phyloP scores from a whole-genome alignment of 2,329 filamentous ascomycete species.

The Pyrenochaeta sp. region DNA sequence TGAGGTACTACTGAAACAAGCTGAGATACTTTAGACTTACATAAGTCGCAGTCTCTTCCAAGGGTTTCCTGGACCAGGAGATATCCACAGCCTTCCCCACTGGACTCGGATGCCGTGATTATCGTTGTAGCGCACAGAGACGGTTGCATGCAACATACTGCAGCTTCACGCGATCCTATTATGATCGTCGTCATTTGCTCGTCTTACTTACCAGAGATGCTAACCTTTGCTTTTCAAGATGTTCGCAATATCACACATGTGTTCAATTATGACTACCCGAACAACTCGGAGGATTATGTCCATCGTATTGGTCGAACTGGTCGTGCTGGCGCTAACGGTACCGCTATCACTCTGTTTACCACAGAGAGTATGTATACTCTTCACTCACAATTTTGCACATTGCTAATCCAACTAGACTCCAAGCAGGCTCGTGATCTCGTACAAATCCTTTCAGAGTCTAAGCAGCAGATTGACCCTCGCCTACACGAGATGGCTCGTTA shows the following conservation, averaged over 20 bases:
- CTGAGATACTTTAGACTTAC: slow-evolving; percentile 79
- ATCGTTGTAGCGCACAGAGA: slow-evolving; percentile 63
- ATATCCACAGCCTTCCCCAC: slow-evolving; percentile 60
- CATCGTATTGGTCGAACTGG: slow-evolving; percentile 74
- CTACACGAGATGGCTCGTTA: slow-evolving; percentile 96
- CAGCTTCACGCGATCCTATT: slow-evolving; percentile 68
- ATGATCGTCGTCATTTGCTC: slow-evolving; percentile 58
- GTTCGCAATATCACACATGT: slow-evolving; percentile 99
- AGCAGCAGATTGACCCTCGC: slow-evolving; percentile 97
- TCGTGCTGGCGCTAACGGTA: slow-evolving; percentile 86
- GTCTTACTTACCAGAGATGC: slow-evolving; percentile 64
- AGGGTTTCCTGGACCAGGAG: slow-evolving; percentile 73
- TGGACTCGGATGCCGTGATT: slow-evolving; percentile 54
- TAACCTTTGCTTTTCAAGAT: slow-evolving; percentile 90
- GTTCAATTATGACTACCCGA: slow-evolving; percentile 99
- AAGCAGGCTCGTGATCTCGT: slow-evolving; percentile 91
- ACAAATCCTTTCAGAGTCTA: slow-evolving; percentile 89
- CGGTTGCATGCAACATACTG: slow-evolving; percentile 62
- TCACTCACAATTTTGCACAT: background rate
- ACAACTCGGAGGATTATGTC: slow-evolving; percentile 80
- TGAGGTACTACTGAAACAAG: slow-evolving; percentile 75
- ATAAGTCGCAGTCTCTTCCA: slow-evolving; percentile 75
- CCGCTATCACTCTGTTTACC: slow-evolving; percentile 97
- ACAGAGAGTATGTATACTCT: slow-evolving; percentile 85
- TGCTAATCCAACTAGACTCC: slow-evolving; percentile 54